A percentile compares a stretch with the other conserved stretches of the same genome.
These are phyloP conservation scores for Scenedesmus sp. DNA, from an alignment of 163 green algal genomes.

Conservation along the genomic window DNA sequence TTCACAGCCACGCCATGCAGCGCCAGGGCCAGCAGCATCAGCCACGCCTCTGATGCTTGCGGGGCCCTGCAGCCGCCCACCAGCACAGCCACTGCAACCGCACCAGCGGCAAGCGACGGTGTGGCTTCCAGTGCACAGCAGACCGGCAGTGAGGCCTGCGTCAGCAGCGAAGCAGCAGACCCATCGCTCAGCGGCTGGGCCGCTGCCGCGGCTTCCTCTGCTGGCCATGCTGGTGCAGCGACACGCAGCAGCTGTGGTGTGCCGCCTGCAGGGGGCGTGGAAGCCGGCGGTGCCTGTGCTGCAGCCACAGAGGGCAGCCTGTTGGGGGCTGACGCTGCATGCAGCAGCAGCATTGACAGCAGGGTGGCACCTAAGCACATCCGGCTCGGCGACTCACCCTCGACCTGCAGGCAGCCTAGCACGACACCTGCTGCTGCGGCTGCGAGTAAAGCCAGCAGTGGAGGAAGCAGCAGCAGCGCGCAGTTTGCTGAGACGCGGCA, in stretches of 20 bases:
- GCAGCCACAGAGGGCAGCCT: neutral
- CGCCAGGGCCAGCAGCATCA: neutral
- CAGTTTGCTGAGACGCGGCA: neutral
- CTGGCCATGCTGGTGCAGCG: neutral
- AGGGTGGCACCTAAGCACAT: neutral
- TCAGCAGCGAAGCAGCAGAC: conserved; percentile 14
- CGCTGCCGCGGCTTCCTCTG: neutral
- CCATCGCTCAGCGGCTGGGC: conserved; percentile 11
- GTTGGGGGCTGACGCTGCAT: neutral
- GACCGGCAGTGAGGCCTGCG: neutral
- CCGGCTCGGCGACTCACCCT: conserved; percentile 20
- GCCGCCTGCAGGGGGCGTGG: neutral
- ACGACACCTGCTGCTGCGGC: neutral
- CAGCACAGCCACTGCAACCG: neutral
- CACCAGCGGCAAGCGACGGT: neutral
- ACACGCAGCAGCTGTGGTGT: neutral
- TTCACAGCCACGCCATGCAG: neutral
- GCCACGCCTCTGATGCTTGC: neutral
- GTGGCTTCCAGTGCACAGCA: neutral
- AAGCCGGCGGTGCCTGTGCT: neutral
- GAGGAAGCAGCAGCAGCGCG: neutral
- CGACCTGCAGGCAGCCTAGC: neutral
- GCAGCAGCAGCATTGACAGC: conserved; percentile 6
- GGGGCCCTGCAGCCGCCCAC: neutral
- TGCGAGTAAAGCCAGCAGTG: neutral